Base-by-base conservation (phyloP, 164 flowering plant species). In the Vitis cinerea region DNA sequence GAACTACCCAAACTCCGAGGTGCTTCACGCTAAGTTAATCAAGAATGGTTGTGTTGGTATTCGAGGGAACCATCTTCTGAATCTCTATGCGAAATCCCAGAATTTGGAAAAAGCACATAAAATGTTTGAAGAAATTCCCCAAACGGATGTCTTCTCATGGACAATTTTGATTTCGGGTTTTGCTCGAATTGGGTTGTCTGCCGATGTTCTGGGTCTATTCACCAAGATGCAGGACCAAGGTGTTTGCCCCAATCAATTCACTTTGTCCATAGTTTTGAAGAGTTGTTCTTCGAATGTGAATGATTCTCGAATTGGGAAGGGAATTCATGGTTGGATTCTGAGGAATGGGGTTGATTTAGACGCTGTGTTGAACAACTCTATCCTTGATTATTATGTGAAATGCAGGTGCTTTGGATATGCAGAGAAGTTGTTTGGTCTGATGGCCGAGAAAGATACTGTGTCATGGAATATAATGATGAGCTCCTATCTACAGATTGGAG, bases 391-490 rank as follows among this genome's bases (percentile, higher is more conserved):
- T 64, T 90, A 88, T 75, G 83, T 81, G 10, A 93, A 93, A 72
- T 79, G 74, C 66, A 82, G 80, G 50, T 71, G 14, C 11, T 69
- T 86, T 64, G 71, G 60, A 56, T 75, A 74, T 65, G 91, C 84
- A 2, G 61, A 72, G 51, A 84, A 68, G 50, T 47, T 88, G 48
- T 89, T 88, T 69, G 83, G 79, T 14, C 65, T 47, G 71, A 86
- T 81, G 86, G 51, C 27, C 16, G 81, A 72, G 64, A 78, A 63
- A 71, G 78, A 88, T 76, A 72, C 77, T 3, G 80, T 82, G 10
- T 79, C 93, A 0, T 87, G 89, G 88, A 92, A 90, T 69, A 79
- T 87, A 67, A 81, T 90, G 80, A 78, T 92, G 63, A 79, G 78
- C 65, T 86, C 77, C 16, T 78, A 74, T 77, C 55, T 89, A 59